Evolutionary conservation across 2,329 filamentous ascomycete species (phyloP), one percentile per base, ranked within the genome.

Genomic region (Magnaporthiopsis rhizophila): DNA sequence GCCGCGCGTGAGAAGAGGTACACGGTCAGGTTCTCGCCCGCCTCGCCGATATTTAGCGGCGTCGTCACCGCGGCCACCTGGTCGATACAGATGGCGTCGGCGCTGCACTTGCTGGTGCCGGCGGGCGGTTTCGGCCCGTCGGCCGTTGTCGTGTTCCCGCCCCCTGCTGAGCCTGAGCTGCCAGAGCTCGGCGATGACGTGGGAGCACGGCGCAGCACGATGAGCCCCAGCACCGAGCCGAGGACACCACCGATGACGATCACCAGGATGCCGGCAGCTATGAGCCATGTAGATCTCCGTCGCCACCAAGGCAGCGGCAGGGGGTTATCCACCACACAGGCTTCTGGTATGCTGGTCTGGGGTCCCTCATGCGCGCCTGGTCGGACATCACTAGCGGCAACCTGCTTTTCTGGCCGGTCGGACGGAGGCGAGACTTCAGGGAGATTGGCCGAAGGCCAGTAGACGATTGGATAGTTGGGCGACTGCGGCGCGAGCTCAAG

Each of bases 1-100:
- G n/a, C 36, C 38, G 36, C 15, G 8, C 60, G 60, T 2, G 60
- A 38, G 60, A 62, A 62, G 2, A 62, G 60, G 24, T 28, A 50
- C 15, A 62, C 60, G 6, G 60, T 62, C 24, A 12, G 36, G 36
- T 53, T 38, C 24, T 62, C 60, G 60, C 26, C 60, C 34, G 50
- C 24, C 24, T 21, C 45, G 3, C 45, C 45, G 45, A 8, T 2
- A 6, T 3, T 24, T 1, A 53, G 18, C 18, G 45, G 45, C 12
- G 18, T 53, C 4, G 45, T 53, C 45, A 62, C 36, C 34, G 60
- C 60, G 15, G 60, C 36, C 34, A 62, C 36, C 8, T 38, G 18
- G 15, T 62, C 45, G 45, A 24, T 38, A 26, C 45, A 21, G 7
- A 38, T 30, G 3, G 60, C 36, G 28, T 38, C 36, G 60, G 8